Percentiles rank a stretch among this genome's conserved stretches.
Evolutionary conservation across 306 rosid genomes (phyloP).

Genomic region (Citrullus amarus): DNA sequence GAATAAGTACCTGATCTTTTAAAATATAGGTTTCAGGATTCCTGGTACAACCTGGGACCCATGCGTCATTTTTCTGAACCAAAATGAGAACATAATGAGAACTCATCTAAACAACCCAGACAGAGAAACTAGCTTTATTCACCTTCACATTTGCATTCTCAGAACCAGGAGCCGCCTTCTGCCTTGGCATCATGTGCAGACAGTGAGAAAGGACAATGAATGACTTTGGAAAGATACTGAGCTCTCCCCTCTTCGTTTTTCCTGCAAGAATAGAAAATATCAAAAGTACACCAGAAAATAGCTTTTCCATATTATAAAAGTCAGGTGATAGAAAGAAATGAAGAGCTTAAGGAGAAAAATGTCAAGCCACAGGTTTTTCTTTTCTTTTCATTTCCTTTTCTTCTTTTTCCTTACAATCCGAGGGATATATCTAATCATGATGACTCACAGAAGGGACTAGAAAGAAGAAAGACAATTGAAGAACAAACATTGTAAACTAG

Average conservation of each 20-base stretch:
- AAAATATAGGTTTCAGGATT: conserved; percentile 70
- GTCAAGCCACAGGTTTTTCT: background rate
- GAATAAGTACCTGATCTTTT: conserved; percentile 49
- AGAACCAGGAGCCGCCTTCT: conserved; percentile 44
- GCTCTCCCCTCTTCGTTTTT: conserved; percentile 83
- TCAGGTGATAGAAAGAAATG: background rate
- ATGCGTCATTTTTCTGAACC: conserved; percentile 34
- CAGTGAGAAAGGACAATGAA: conserved; percentile 61
- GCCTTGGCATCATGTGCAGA: conserved; percentile 84
- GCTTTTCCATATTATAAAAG: background rate
- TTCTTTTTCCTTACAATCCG: background rate
- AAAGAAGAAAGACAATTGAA: background rate
- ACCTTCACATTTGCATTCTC: conserved; percentile 54
- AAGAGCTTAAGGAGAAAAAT: background rate
- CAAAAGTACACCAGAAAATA: background rate
- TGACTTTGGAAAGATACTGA: conserved; percentile 65
- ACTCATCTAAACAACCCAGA: conserved; percentile 5
- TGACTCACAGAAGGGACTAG: background rate
- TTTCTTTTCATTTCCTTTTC: too few relatives aligned
- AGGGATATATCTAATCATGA: background rate
- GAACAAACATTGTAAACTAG: background rate
- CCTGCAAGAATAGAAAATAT: conserved; percentile 25
- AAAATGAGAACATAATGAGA: conserved; percentile 2
- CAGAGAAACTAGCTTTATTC: conserved; percentile 1
- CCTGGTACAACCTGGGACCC: conserved; percentile 75